These are phyloP conservation scores for Fraxinus pennsylvanica DNA, from an alignment of 257 asterid genomes.

Conservation along the genomic window DNA sequence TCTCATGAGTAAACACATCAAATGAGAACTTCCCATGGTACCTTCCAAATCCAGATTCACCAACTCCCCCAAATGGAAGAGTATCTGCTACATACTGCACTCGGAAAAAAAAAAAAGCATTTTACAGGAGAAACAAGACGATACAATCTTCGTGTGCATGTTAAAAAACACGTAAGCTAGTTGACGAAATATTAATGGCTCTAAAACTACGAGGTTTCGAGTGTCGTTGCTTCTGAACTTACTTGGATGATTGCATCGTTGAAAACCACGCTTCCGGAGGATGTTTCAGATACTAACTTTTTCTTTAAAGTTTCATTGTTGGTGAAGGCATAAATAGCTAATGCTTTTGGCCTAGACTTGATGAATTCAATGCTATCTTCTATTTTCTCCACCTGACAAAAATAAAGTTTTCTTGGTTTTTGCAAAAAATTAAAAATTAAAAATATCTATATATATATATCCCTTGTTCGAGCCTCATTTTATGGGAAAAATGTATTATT, in stretches of 20 bases:
- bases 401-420: background rate
- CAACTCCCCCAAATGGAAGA: constrained; percentile 85
- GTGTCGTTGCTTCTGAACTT: constrained; percentile 10
- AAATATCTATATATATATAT: too few species aligned
- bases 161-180: background rate
- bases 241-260: constrained; percentile 84
- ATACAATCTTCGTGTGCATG: background rate
- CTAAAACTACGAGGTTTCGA: background rate
- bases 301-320: constrained; percentile 45
- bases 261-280: constrained; percentile 67
- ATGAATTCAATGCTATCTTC: constrained; percentile 71
- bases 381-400: constrained; percentile 59
- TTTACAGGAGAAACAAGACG: background rate
- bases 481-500: too few species aligned
- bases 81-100: constrained; percentile 67
- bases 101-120: background rate
- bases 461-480: too few species aligned
- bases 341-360: constrained; percentile 58
- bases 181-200: background rate
- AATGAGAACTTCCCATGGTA: constrained; percentile 84
- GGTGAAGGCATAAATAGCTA: constrained; percentile 73
- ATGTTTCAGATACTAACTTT: constrained; percentile 45
- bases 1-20: constrained; percentile 70
- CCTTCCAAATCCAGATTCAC: constrained; percentile 72
- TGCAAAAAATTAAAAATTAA: too few species aligned